Conservation (phyloP, 768 basidiomycete genomes). For the Tricholoma bakamatsutake region DNA sequence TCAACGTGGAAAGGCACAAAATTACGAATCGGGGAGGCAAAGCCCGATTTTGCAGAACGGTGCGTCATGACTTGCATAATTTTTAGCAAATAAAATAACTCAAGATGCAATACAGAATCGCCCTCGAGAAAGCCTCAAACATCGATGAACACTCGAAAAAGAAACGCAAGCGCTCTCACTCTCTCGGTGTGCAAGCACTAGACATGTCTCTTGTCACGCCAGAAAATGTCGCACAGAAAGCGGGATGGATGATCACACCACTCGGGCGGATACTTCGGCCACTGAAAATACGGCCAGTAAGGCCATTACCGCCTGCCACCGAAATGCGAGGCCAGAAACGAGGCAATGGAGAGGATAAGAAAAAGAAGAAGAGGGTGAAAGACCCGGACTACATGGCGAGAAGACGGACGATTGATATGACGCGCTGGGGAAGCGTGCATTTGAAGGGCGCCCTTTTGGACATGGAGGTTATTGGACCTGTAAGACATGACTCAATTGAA, state of each 20-base stretch:
- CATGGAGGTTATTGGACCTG: constrained; percentile 24
- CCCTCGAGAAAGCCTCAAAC: constrained; percentile 26
- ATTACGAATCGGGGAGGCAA: constrained; percentile 78
- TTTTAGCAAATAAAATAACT: constrained; percentile 3
- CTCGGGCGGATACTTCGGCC: constrained; percentile 62
- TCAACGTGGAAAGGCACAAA: constrained; percentile 88
- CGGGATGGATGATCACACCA: constrained; percentile 66
- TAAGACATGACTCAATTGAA: constrained; percentile 1
- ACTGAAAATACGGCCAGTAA: constrained; percentile 63
- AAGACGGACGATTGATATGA: constrained; percentile 64
- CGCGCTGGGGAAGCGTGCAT: constrained; percentile 65
- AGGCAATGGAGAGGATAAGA: constrained; percentile 25
- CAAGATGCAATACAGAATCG: constrained; percentile 20
- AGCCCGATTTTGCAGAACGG: constrained; percentile 65
- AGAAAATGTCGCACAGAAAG: constrained; percentile 43
- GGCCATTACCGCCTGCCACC: constrained; percentile 42
- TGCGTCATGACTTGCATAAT: constrained; percentile 21
- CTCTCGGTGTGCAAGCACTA: constrained; percentile 35
- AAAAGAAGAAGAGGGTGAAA: constrained; percentile 37
- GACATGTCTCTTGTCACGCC: constrained; percentile 65
- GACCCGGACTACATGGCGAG: constrained; percentile 55
- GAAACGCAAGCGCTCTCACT: constrained; percentile 28
- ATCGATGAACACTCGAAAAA: constrained; percentile 35
- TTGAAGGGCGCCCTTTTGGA: constrained; percentile 67
- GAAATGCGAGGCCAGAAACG: constrained; percentile 18